These are phyloP conservation scores for Sporopachydermia quercuum DNA, from an alignment of 805 yeast genomes.

Conservation along the genomic window DNA sequence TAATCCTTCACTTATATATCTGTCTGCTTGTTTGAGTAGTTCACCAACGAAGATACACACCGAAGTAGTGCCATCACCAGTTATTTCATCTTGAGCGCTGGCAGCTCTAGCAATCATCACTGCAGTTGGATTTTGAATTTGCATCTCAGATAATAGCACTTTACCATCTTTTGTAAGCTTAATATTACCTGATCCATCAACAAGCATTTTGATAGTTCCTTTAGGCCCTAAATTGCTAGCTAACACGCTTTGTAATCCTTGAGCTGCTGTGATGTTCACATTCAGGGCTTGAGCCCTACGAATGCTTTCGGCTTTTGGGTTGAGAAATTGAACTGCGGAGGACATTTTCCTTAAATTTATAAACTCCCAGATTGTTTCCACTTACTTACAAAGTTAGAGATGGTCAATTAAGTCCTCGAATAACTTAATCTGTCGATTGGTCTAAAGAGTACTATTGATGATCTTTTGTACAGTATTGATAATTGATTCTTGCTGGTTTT, in stretches of 20 bases:
- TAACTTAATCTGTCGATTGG: too few relatives aligned
- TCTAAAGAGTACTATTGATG: too few relatives aligned
- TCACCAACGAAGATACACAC: constrained; percentile 93
- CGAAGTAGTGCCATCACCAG: constrained; percentile 98
- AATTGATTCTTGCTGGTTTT: too few relatives aligned
- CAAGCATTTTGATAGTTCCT: constrained; percentile 91
- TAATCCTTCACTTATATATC: constrained; percentile 83
- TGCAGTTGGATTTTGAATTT: constrained; percentile 83
- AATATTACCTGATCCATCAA: constrained; percentile 91
- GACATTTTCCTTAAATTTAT: constrained; percentile 23
- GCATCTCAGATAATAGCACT: constrained; percentile 89
- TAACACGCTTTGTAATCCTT: constrained; percentile 85
- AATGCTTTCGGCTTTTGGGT: constrained; percentile 96
- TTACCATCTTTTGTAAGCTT: constrained; percentile 96
- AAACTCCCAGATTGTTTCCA: background rate
- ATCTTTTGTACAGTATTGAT: too few relatives aligned
- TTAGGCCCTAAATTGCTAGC: constrained; percentile 91
- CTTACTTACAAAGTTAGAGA: background rate
- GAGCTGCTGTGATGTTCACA: constrained; percentile 92
- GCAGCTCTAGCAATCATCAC: constrained; percentile 94
- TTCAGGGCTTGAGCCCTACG: constrained; percentile 91
- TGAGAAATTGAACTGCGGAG: constrained; percentile 68
- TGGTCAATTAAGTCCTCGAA: too few relatives aligned
- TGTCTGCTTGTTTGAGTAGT: constrained; percentile 83
- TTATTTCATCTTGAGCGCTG: constrained; percentile 94